Evolutionary conservation across 257 asterid species (phyloP), one percentile per base, ranked within the genome.

Genomic region (Phtheirospermum japonicum): DNA sequence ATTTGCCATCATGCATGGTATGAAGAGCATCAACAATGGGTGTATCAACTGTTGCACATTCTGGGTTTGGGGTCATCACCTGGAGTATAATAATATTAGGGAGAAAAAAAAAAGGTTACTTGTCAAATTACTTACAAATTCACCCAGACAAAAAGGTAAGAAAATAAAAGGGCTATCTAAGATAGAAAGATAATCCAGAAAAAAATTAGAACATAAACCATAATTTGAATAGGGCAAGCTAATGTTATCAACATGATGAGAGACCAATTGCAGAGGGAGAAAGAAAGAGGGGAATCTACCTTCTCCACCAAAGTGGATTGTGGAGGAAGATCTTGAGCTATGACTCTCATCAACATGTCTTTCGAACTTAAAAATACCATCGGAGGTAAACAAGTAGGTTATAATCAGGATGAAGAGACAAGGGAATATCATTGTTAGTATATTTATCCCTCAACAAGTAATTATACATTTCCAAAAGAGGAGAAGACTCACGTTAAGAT

Each of bases 61-160:
- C 96, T 63, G 99, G 99, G 70, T 86, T 89, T 59, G 95, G 94
- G 63, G 99, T 93, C 96, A 93, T 89, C 74, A 87, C 96, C 99
- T 93, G 77, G 36, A 72, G 65, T 68, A 56, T 68, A n/a, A 9
- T 5, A 55, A 59, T 65, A 34, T 63, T 32, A 50, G 61, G 42
- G 33, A 28, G 54, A 69, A 53, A 46, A 40, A 40, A n/a, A 9
- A 26, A 20, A 34, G 66, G 36, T 45, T 34, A 63, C 19, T 37
- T 19, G 55, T 64, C 64, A 55, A 52, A n/a, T 26, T 63, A 63
- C 42, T 23, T 12, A 20, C 39, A 14, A 33, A 63, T 66, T 51
- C 14, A 34, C 33, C 71, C 59, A 30, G 54, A 14, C 16, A 33
- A 32, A 43, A 14, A 51, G 30, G 58, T 9, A 60, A 31, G 5